A percentile compares a stretch with the other conserved stretches of the same genome.
phyloP scores from a whole-genome alignment of 345 rosid species.

The Syzygium grande region DNA sequence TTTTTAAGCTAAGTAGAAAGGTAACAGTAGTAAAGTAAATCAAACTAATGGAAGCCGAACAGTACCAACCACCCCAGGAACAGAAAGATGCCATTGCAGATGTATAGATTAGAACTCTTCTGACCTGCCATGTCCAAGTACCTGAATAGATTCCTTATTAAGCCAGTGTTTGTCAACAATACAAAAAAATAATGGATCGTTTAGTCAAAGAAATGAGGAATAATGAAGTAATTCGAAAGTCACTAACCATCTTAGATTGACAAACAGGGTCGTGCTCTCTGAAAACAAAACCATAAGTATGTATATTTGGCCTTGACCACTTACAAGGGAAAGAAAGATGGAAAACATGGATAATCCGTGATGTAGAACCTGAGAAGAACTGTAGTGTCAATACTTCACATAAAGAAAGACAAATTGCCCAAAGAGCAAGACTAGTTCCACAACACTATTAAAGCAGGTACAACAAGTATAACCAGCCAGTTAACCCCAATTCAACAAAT shows the following conservation, averaged over 20 bases:
- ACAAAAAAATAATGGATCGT: neutral
- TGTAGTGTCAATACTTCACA: neutral
- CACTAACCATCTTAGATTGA: constrained; percentile 73
- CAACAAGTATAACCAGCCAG: neutral
- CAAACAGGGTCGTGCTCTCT: constrained; percentile 70
- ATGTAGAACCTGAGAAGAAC: constrained; percentile 47
- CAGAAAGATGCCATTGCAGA: constrained; percentile 55
- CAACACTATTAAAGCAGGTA: neutral
- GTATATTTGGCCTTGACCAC: constrained; percentile 72
- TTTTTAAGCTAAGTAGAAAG: neutral
- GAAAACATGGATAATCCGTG: constrained; percentile 74
- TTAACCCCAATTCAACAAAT: neutral
- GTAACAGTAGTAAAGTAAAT: neutral
- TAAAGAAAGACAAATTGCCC: neutral
- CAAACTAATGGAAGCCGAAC: constrained; percentile 6
- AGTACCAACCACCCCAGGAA: constrained; percentile 89
- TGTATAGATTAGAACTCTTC: constrained; percentile 52
- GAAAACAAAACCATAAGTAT: constrained; percentile 79
- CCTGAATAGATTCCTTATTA: constrained; percentile 25
- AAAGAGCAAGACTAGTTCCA: neutral
- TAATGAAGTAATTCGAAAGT: neutral
- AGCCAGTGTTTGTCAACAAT: neutral
- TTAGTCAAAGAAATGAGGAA: neutral
- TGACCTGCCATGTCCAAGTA: constrained; percentile 66
- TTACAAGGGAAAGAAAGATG: constrained; percentile 48